phyloP scores from a whole-genome alignment of 2,329 filamentous ascomycete genomes.

The Aspergillus latus region DNA sequence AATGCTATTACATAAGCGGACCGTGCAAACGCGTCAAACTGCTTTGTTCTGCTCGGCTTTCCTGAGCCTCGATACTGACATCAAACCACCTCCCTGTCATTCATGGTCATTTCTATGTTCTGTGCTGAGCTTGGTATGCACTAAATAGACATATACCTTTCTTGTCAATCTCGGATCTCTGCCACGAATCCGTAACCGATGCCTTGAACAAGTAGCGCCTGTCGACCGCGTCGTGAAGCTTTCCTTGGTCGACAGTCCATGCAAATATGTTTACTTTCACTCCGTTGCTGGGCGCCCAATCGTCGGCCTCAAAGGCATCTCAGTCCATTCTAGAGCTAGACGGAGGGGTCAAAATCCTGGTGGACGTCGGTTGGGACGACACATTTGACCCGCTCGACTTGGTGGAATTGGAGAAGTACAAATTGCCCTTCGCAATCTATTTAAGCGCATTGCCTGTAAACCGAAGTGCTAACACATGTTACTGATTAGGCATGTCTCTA shows the following conservation, averaged over 20 bases:
- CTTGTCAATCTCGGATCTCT: background rate
- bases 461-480: background rate
- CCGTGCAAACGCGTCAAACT: background rate
- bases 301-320: constrained; percentile 73
- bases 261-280: constrained; percentile 89
- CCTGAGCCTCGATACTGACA: background rate
- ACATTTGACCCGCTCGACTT: constrained; percentile 80
- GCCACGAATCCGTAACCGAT: constrained; percentile 10
- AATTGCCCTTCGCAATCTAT: background rate
- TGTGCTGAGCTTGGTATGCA: background rate
- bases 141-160: background rate
- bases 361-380: constrained; percentile 96
- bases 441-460: background rate
- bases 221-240: constrained; percentile 14
- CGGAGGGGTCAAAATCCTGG: constrained; percentile 89
- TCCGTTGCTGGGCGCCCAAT: constrained; percentile 85
- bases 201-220: constrained; percentile 12
- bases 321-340: constrained; percentile 97
- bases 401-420: constrained; percentile 83
- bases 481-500: constrained; percentile 72
- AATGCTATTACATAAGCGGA: background rate
- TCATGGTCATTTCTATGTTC: background rate
- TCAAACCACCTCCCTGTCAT: background rate
- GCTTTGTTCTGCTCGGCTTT: background rate
- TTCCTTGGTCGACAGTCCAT: constrained; percentile 14